Base-by-base conservation (phyloP, 768 basidiomycete genomes). In the Lentinula aciculospora region DNA sequence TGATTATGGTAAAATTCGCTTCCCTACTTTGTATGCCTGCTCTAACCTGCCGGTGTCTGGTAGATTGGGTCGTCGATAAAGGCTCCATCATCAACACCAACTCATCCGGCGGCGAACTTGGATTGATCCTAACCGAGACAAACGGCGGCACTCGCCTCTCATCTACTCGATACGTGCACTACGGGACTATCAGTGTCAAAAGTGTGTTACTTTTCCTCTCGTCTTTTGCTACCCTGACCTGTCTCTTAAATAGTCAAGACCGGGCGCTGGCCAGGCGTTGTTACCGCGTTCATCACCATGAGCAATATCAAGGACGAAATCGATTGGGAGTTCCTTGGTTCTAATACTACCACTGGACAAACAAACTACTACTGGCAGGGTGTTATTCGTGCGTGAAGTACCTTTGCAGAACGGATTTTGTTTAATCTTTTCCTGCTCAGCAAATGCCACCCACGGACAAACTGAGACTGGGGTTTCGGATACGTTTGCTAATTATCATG, bases 211-310 rank as follows among this genome's bases (percentile, higher is more conserved):
- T 27, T 39, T 34, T 17, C n/a, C n/a, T 25, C 45, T 34, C 45
- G 50, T 3, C 44, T 21, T 21, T 54, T 47, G 25, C 27, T 39
- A 7, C 57, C 8, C 8, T 44, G 42, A 40, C 45, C 8, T 55
- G 15, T 23, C 21, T 45, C 51, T 3, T 19, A 10, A 46, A 28
- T 63, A 88, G 87, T 91, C 62, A 92, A 91, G 72, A 87, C 89
- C 0, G 83, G 88, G 40, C 81, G 82, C 57, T 92, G 89, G 89
- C 77, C 68, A 17, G 92, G 92, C 32, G 85, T 94, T 6, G 87
- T 95, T 54, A 86, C 87, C 0, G 92, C 92, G 8, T 89, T 88
- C 71, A 89, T 92, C 65, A 88, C 86, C 4, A 93, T 93, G 92
- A 83, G 81, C 63, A 82, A 86, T 62, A 78, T 92, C 64, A 91